Percentiles rank a stretch among this genome's conserved stretches.
Evolutionary conservation across 2,329 filamentous ascomycete genomes (phyloP).

Genomic region (Alternaria sp.): DNA sequence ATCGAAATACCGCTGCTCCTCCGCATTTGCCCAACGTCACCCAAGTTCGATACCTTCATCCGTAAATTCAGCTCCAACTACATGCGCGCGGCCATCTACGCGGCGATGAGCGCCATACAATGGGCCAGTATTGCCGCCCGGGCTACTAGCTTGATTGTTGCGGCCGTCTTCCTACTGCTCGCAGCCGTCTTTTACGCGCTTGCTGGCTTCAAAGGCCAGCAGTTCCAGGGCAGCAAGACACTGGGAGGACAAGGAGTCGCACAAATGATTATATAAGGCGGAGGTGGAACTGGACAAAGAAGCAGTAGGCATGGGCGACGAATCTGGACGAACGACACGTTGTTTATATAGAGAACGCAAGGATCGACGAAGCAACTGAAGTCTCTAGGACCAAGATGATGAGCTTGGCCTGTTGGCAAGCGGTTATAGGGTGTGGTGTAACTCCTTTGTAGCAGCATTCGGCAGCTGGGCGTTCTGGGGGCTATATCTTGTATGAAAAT

Average conservation of each 20-base stretch:
- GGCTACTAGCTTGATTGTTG: conserved; percentile 81
- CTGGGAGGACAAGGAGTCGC: conserved; percentile 92
- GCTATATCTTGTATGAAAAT: conserved; percentile 6
- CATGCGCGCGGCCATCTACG: conserved; percentile 91
- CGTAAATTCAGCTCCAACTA: conserved; percentile 95
- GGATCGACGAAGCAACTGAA: background rate
- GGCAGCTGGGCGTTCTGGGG: conserved; percentile 42
- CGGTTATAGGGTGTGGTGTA: conserved; percentile 12
- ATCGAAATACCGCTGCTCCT: conserved; percentile 88
- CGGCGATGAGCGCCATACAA: conserved; percentile 80
- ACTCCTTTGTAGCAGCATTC: conserved; percentile 39
- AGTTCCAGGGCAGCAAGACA: conserved; percentile 93
- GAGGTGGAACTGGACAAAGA: background rate
- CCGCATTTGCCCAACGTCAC: conserved; percentile 95
- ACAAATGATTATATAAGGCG: conserved; percentile 85
- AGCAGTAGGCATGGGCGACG: conserved; percentile 1
- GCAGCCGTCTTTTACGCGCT: conserved; percentile 82
- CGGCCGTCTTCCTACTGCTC: conserved; percentile 80
- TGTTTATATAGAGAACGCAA: background rate
- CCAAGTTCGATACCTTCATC: conserved; percentile 87
- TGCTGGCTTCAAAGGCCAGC: conserved; percentile 83
- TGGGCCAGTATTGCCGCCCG: conserved; percentile 77
- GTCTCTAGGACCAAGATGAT: conserved; percentile 1
- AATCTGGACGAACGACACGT: conserved; percentile 10
- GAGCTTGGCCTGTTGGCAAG: conserved; percentile 2